Evolutionary conservation across 2,329 filamentous ascomycete genomes (phyloP).

Genomic region (Fusarium oxysporum): DNA sequence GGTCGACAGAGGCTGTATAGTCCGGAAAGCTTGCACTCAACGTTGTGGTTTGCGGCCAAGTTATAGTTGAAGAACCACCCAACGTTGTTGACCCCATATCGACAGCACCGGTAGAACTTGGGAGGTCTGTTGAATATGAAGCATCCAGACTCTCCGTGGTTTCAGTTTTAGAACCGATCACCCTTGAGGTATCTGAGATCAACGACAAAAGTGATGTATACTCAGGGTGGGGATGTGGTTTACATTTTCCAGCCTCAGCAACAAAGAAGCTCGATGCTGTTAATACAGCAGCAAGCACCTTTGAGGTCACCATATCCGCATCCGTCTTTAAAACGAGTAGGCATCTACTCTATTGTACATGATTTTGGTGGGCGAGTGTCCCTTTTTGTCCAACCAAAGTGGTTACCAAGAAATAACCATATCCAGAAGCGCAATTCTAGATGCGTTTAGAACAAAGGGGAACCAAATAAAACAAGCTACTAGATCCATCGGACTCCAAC

Average conservation of each 20-base stretch:
- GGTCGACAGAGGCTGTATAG: background rate
- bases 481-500: background rate
- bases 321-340: background rate
- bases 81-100: background rate
- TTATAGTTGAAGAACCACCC: background rate
- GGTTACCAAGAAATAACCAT: background rate
- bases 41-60: background rate
- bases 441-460: background rate
- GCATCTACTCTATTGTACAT: background rate
- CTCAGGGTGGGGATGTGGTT: background rate
- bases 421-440: background rate
- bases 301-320: background rate
- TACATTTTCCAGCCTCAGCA: slow-evolving; percentile 8
- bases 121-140: background rate
- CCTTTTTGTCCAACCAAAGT: background rate
- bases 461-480: background rate
- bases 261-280: background rate
- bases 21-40: background rate
- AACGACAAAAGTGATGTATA: background rate
- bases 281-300: background rate
- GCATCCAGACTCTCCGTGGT: background rate
- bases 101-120: background rate
- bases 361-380: background rate
- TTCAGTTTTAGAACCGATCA: background rate
- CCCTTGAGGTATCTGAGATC: background rate